Evolutionary conservation across 2,329 filamentous ascomycete species (phyloP).

Genomic region (Penicillium sp.): DNA sequence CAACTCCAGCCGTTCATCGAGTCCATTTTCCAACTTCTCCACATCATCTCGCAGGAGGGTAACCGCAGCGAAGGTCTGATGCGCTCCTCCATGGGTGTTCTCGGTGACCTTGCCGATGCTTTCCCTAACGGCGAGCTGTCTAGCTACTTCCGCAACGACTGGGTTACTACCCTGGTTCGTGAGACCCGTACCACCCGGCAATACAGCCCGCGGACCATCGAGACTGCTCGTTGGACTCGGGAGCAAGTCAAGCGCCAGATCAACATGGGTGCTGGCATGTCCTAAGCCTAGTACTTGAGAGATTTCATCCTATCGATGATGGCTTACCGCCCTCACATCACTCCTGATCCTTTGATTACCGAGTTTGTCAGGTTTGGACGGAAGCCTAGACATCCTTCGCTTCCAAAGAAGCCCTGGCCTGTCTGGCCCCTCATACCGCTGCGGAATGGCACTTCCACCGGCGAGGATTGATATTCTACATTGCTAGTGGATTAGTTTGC

Average conservation of each 20-base stretch:
- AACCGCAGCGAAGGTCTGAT: conserved; percentile 92
- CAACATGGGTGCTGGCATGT: conserved; percentile 45
- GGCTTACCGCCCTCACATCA: neutral
- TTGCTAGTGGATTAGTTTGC: neutral
- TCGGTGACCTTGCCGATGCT: conserved; percentile 92
- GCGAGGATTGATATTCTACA: neutral
- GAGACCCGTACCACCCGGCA: conserved; percentile 90
- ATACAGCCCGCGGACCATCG: conserved; percentile 80
- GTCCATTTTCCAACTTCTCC: conserved; percentile 84
- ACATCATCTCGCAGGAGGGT: conserved; percentile 76
- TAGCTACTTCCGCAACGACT: conserved; percentile 85
- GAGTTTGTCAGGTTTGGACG: neutral
- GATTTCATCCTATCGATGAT: conserved; percentile 14
- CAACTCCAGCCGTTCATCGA: conserved; percentile 77
- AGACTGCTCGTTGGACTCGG: conserved; percentile 95
- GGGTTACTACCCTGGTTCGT: conserved; percentile 87
- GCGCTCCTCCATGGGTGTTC: conserved; percentile 94
- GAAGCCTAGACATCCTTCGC: neutral
- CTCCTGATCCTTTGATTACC: neutral
- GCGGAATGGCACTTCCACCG: neutral
- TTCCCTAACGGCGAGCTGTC: conserved; percentile 89
- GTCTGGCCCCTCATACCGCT: neutral
- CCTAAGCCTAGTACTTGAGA: conserved; percentile 29
- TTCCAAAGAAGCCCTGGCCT: neutral
- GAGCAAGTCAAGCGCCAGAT: conserved; percentile 94